These are phyloP conservation scores for Fusarium caatingaense DNA, from an alignment of 2,329 filamentous ascomycete genomes.

Conservation along the genomic window DNA sequence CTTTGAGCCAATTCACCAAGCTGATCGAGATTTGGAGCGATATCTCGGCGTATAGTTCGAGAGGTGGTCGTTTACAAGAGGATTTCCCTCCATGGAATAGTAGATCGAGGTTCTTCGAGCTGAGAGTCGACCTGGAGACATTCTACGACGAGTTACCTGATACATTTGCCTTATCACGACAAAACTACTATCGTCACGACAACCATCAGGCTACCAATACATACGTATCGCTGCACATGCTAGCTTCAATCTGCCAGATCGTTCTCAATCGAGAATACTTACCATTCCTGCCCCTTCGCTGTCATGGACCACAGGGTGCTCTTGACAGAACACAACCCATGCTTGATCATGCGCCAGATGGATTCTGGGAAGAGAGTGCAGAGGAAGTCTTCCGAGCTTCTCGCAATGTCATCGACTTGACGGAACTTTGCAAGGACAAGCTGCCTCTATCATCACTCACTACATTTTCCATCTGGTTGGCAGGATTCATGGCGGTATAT, in stretches of 20 bases:
- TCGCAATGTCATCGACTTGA: constrained; percentile 71
- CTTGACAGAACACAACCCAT: neutral
- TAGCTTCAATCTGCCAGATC: constrained; percentile 8
- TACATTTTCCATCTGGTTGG: constrained; percentile 74
- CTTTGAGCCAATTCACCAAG: constrained; percentile 64
- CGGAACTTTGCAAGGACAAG: constrained; percentile 70
- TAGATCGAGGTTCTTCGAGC: constrained; percentile 63
- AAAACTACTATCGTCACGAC: constrained; percentile 22
- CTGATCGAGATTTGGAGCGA: constrained; percentile 70
- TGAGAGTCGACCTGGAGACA: constrained; percentile 61
- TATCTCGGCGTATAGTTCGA: constrained; percentile 67
- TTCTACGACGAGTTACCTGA: constrained; percentile 60
- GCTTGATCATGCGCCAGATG: neutral
- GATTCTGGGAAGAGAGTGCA: constrained; percentile 10
- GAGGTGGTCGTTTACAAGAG: constrained; percentile 63
- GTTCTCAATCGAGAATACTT: constrained; percentile 13
- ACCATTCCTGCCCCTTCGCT: neutral
- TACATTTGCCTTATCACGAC: constrained; percentile 66
- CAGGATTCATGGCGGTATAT: constrained; percentile 74
- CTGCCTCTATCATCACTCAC: constrained; percentile 76
- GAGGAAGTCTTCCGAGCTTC: constrained; percentile 59
- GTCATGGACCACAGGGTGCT: neutral
- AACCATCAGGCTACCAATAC: constrained; percentile 59
- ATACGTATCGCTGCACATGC: constrained; percentile 12
- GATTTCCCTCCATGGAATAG: constrained; percentile 69